Evolutionary conservation across 306 rosid species (phyloP), one percentile per base, ranked within the genome.

Genomic region (Mimosa pudica): DNA sequence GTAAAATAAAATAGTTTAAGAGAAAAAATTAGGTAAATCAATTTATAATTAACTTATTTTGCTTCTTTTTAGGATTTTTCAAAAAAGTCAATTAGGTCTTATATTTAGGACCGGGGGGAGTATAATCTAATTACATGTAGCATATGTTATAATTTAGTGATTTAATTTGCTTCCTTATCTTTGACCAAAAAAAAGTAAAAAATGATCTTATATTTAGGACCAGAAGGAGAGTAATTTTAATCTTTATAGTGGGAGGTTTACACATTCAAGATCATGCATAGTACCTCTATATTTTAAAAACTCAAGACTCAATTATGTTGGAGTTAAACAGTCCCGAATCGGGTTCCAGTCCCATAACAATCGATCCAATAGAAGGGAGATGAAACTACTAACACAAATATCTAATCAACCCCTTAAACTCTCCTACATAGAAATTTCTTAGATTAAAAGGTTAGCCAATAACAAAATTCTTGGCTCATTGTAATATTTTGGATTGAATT

Each of bases 291-390:
- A 73, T 24, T 46, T 16, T 71, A 38, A 80, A 57, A 76, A 54
- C 17, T 35, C 69, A 35, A 35, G 17, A 73, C 20, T 49, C 46
- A 49, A 60, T 33, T 60, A 72, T 46, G 2, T 20, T 45, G 7
- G 49, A 45, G 32, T 45, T 45, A 69, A 20, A 42, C 48, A 79
- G 51, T 75, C 64, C 78, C 64, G 82, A 41, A 45, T 66, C 4
- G 61, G 49, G 63, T 73, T 75, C 57, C 36, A 55, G 51, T 24
- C 68, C 73, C 74, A 48, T 52, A n/a, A 35, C 24, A 71, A 76
- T 41, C 46, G 46, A 17, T 75, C 73, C 60, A 18, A 75, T 36
- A 62, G 33, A 61, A 61, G 1, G 73, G 61, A 78, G 80, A 33
- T 46, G 9, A 63, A 46, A 72, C 58, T n/a, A 65, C 17, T 35